phyloP scores from a whole-genome alignment of 1,284 basidiomycete genomes.

The Marasmius fiardii region DNA sequence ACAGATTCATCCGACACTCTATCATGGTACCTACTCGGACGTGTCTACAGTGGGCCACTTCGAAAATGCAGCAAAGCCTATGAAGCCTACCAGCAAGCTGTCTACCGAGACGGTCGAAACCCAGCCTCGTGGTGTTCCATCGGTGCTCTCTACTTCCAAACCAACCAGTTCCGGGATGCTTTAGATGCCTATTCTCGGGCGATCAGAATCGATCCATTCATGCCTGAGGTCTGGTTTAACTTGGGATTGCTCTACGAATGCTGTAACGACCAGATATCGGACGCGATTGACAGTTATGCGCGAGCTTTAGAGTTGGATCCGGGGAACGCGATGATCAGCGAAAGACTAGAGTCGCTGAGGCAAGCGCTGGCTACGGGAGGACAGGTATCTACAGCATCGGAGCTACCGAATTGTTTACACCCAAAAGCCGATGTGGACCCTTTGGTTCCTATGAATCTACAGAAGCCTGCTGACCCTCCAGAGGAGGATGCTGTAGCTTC shows the following conservation, averaged over 20 bases:
- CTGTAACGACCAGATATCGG: slow-evolving; percentile 98
- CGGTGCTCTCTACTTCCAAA: slow-evolving; percentile 98
- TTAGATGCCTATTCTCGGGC: slow-evolving; percentile 98
- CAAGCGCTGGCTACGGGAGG: slow-evolving; percentile 80
- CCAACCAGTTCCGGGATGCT: slow-evolving; percentile 98
- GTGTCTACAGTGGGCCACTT: slow-evolving; percentile 98
- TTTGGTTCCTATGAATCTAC: slow-evolving; percentile 60
- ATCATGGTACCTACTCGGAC: slow-evolving; percentile 97
- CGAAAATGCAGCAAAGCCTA: slow-evolving; percentile 99
- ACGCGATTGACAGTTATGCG: slow-evolving; percentile 97
- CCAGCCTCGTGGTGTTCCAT: slow-evolving; percentile 99
- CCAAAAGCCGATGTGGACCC: slow-evolving; percentile 88
- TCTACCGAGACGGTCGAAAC: slow-evolving; percentile 97
- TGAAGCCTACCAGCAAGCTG: slow-evolving; percentile 98
- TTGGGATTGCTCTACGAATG: slow-evolving; percentile 95
- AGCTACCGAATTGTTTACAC: slow-evolving; percentile 92
- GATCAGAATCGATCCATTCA: slow-evolving; percentile 98
- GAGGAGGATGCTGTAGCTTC: slow-evolving; percentile 62
- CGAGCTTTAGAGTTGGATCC: slow-evolving; percentile 90
- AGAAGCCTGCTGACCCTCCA: too few species aligned
- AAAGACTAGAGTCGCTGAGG: slow-evolving; percentile 74
- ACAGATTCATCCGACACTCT: slow-evolving; percentile 93
- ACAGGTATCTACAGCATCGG: slow-evolving; percentile 78
- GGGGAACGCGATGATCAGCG: slow-evolving; percentile 72
- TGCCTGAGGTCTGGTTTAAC: slow-evolving; percentile 99